These are phyloP conservation scores for Eutypa lata DNA, from an alignment of 2,329 filamentous ascomycete species.

Conservation along the genomic window DNA sequence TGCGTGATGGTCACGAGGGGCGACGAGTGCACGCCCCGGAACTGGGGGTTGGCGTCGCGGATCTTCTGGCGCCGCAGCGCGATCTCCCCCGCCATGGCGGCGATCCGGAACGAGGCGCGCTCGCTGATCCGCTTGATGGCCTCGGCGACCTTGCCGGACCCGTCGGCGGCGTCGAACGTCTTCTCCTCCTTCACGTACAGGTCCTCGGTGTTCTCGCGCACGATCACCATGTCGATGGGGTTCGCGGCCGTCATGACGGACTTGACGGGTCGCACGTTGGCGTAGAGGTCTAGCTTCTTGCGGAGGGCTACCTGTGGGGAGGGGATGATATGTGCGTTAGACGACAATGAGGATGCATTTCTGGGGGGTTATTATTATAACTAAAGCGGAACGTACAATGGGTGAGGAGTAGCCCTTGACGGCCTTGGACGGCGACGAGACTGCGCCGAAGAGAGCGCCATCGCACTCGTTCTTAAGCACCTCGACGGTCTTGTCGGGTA, in stretches of 20 bases:
- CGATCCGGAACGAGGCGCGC: constrained; percentile 79
- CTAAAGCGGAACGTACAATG: constrained; percentile 58
- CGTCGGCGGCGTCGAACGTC: constrained; percentile 69
- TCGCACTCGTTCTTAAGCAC: constrained; percentile 89
- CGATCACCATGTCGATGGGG: constrained; percentile 94
- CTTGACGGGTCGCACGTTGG: constrained; percentile 96
- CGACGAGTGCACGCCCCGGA: constrained; percentile 62
- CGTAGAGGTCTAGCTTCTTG: constrained; percentile 92
- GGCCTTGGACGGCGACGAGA: constrained; percentile 84
- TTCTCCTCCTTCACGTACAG: constrained; percentile 96
- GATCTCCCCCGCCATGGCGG: constrained; percentile 91
- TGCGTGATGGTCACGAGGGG: constrained; percentile 94
- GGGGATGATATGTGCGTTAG: not conserved
- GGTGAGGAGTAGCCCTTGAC: constrained; percentile 95
- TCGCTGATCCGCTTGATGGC: constrained; percentile 97
- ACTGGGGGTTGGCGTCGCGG: constrained; percentile 54
- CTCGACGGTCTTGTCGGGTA: constrained; percentile 88
- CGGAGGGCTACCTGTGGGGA: constrained; percentile 78
- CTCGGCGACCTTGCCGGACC: constrained; percentile 79
- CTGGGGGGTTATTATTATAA: no score
- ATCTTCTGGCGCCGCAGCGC: constrained; percentile 82
- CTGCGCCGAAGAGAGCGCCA: constrained; percentile 93
- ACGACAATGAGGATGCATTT: no score
- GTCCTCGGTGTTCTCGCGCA: constrained; percentile 98
- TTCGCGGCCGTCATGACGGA: constrained; percentile 62